Percentiles rank a stretch among this genome's conserved stretches.
Evolutionary conservation across 179 eudicot genomes (phyloP).

Genomic region (Heliamphora pulchella): DNA sequence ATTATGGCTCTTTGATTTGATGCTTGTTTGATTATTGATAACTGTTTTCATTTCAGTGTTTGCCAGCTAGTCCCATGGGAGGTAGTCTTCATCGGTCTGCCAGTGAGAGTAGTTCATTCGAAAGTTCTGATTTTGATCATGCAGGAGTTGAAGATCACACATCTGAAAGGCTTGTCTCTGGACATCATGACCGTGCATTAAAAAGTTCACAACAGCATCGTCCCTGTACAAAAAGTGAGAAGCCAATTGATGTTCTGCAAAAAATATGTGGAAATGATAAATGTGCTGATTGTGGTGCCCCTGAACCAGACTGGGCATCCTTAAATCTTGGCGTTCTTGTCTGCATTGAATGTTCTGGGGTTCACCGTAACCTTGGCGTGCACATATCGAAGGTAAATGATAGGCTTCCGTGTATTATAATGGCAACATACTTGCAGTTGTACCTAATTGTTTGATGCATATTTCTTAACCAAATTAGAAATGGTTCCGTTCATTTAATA

Average conservation of each 20-base stretch:
- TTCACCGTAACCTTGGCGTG: constrained; percentile 97
- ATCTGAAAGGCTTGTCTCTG: constrained; percentile 54
- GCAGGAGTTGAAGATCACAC: constrained; percentile 58
- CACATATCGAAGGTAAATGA: constrained; percentile 86
- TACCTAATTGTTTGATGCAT: constrained; percentile 3
- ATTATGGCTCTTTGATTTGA: constrained; percentile 5
- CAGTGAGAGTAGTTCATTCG: constrained; percentile 97
- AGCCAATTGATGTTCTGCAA: constrained; percentile 72
- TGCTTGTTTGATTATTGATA: constrained; percentile 10
- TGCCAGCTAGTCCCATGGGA: constrained; percentile 72
- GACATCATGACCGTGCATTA: constrained; percentile 53
- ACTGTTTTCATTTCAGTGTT: constrained; percentile 47
- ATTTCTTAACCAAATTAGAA: background rate
- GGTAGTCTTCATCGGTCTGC: constrained; percentile 79
- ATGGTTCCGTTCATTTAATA: background rate
- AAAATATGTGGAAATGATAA: constrained; percentile 81
- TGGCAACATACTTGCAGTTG: background rate
- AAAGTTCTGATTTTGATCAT: constrained; percentile 87
- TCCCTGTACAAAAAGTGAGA: constrained; percentile 53
- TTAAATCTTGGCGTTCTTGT: constrained; percentile 94
- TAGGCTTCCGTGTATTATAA: background rate
- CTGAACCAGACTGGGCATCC: constrained; percentile 99
- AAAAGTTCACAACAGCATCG: constrained; percentile 72
- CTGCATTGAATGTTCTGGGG: constrained; percentile 99
- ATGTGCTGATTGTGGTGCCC: constrained; percentile 98